Evolutionary conservation across 106 monocot species (phyloP), one percentile per base, ranked within the genome.

Genomic region (Platanthera zijinensis): DNA sequence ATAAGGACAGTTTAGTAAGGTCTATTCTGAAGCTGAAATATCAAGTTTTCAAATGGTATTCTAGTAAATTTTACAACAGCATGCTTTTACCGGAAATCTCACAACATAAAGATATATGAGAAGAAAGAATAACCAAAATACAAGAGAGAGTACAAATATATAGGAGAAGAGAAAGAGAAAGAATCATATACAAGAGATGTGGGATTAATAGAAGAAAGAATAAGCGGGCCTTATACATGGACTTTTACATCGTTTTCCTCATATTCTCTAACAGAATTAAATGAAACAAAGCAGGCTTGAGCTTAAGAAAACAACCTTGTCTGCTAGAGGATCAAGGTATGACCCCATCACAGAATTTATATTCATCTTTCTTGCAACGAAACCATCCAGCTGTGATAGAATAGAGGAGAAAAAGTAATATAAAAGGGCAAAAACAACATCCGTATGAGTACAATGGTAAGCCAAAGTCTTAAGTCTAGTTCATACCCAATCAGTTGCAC

Each of bases 321-420:
- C 97, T 61, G 97, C 94, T 81, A 99, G 87, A 6, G 97, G 97
- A 86, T 99, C 97, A 78, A 99, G 91, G 66, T 99, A 99, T 21
- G 97, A 99, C 79, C 97, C 97, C 79, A 89, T 71, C 59, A 99
- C 97, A 17, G 97, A 94, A 74, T 94, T 88, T 50, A 94, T 99
- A 50, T 80, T 86, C 97, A 99, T 87, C 89, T 82, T 99, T 79
- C 94, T 89, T 53, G 97, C 97, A 76, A 89, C 81, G 70, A 84
- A 94, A 5, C 97, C 97, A 84, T 99, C 97, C 54, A 99, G 80
- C 97, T 94, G 18, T 9, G 62, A 78, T 8, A 73, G 17, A 69
- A 50, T 74, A 78, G n/a, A 73, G 7, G 13, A 30, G 57, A 39
- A 51, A 11, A 77, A 45, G 6, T 50, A 21, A 61, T 12, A 71